A percentile compares a stretch with the other conserved stretches of the same genome.
These are phyloP conservation scores for Lipomyces yamanashiensis DNA, from an alignment of 805 yeast genomes.

Conservation along the genomic window DNA sequence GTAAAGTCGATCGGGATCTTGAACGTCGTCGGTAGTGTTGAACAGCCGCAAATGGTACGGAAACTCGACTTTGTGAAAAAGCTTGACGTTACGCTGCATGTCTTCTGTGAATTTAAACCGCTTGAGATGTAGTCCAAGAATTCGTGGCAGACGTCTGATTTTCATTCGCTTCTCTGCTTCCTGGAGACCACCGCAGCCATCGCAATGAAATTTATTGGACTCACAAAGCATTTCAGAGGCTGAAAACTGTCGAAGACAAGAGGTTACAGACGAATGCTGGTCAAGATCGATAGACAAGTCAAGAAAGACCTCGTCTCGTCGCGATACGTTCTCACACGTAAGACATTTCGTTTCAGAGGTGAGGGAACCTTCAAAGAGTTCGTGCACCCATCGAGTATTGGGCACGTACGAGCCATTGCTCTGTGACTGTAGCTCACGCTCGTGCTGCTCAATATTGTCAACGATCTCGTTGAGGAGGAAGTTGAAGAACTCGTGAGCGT, in stretches of 20 bases:
- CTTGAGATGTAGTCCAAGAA: conserved; percentile 83
- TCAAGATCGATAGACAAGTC: conserved; percentile 88
- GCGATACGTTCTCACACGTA: conserved; percentile 80
- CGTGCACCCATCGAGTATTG: conserved; percentile 56
- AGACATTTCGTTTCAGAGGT: conserved; percentile 89
- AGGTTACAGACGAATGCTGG: conserved; percentile 70
- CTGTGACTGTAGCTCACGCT: conserved; percentile 25
- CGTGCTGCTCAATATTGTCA: conserved; percentile 48
- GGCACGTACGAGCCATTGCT: conserved; percentile 21
- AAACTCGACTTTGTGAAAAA: conserved; percentile 83
- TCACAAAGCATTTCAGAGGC: conserved; percentile 85
- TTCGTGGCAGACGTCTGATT: conserved; percentile 76
- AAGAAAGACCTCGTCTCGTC: conserved; percentile 82
- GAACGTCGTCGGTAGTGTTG: conserved; percentile 62
- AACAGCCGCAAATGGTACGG: conserved; percentile 73
- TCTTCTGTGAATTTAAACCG: conserved; percentile 90
- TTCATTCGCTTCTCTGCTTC: conserved; percentile 93
- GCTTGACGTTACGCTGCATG: conserved; percentile 78
- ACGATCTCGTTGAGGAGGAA: conserved; percentile 79
- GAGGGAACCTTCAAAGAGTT: conserved; percentile 80
- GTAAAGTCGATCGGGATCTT: conserved; percentile 64
- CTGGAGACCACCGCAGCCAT: conserved; percentile 84
- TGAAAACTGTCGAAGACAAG: conserved; percentile 79
- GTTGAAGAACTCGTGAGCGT: conserved; percentile 95
- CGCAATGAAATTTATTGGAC: conserved; percentile 91